Conservation (phyloP, 768 basidiomycete species). For the Pleurotus platypus region DNA sequence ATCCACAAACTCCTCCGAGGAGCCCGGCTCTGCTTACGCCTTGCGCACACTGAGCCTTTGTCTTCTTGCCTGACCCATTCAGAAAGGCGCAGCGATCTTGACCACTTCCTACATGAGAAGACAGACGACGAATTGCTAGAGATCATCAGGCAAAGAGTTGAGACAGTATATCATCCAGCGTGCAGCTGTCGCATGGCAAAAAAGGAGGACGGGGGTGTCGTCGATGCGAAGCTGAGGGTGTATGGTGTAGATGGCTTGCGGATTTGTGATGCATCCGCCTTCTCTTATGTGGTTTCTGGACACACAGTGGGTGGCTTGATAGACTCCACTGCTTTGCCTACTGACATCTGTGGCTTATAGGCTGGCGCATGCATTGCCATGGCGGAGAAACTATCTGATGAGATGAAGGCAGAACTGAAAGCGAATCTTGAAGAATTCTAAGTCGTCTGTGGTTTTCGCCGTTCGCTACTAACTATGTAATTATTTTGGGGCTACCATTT, state of each 20-base stretch:
- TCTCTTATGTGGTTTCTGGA: conserved; percentile 36
- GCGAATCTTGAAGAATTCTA: conserved; percentile 9
- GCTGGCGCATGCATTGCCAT: conserved; percentile 29
- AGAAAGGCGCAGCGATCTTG: conserved; percentile 30
- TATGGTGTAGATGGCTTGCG: conserved; percentile 40
- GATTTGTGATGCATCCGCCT: conserved; percentile 39
- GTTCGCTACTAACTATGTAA: no score
- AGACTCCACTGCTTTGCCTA: not conserved
- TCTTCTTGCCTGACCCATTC: conserved; percentile 31
- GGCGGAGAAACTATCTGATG: conserved; percentile 32
- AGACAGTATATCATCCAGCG: conserved; percentile 44
- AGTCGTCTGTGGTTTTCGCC: conserved; percentile 7
- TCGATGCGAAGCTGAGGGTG: conserved; percentile 38
- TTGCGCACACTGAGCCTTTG: conserved; percentile 37
- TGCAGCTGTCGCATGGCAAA: conserved; percentile 45
- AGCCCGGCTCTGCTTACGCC: conserved; percentile 31
- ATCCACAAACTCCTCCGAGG: conserved; percentile 39
- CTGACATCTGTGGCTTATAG: conserved; percentile 14
- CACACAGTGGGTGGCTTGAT: conserved; percentile 31
- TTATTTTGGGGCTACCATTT: no score
- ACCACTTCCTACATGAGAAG: conserved; percentile 32
- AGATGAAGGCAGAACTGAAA: conserved; percentile 23
- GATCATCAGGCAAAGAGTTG: conserved; percentile 34
- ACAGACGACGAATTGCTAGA: conserved; percentile 35
- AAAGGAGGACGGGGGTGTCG: conserved; percentile 35